These are phyloP conservation scores for Ochromonadaceae sp. DNA, from an alignment of 352 stramenopile species.

Conservation along the genomic window DNA sequence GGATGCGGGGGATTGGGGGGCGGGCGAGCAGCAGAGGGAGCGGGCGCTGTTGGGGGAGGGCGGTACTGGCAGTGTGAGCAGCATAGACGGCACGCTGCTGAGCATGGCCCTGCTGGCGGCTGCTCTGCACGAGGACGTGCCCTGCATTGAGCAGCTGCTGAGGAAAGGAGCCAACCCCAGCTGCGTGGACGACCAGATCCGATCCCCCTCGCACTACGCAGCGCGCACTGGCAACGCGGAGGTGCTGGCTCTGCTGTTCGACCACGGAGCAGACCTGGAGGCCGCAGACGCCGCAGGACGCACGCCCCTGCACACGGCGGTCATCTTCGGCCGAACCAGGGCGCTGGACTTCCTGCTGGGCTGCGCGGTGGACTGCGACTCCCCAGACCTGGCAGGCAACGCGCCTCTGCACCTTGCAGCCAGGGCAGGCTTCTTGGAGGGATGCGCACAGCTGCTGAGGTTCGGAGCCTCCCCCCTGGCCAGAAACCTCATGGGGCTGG, in stretches of 20 bases:
- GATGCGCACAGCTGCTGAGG: too few relatives aligned
- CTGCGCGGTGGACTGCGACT: too few relatives aligned
- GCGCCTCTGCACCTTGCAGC: too few relatives aligned
- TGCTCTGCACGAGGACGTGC: background rate
- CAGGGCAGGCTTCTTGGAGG: too few relatives aligned
- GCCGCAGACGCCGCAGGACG: background rate
- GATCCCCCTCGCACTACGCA: background rate
- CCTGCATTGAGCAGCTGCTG: background rate
- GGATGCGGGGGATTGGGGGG: background rate
- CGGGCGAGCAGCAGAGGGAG: background rate
- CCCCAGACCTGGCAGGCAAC: too few relatives aligned
- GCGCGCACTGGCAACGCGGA: background rate
- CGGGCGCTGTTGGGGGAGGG: too few relatives aligned
- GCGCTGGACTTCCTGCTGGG: too few relatives aligned
- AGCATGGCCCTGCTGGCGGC: background rate
- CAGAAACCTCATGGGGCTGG: too few relatives aligned
- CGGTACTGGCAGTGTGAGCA: too few relatives aligned
- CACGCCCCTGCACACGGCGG: background rate
- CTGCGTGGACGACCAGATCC: background rate
- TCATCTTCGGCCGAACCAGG: too few relatives aligned
- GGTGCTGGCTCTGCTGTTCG: background rate
- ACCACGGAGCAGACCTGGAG: background rate
- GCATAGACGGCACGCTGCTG: too few relatives aligned
- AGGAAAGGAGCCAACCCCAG: background rate
- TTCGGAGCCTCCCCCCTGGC: too few relatives aligned